phyloP scores from a whole-genome alignment of 164 flowering plant species.

The Malania oleifera region DNA sequence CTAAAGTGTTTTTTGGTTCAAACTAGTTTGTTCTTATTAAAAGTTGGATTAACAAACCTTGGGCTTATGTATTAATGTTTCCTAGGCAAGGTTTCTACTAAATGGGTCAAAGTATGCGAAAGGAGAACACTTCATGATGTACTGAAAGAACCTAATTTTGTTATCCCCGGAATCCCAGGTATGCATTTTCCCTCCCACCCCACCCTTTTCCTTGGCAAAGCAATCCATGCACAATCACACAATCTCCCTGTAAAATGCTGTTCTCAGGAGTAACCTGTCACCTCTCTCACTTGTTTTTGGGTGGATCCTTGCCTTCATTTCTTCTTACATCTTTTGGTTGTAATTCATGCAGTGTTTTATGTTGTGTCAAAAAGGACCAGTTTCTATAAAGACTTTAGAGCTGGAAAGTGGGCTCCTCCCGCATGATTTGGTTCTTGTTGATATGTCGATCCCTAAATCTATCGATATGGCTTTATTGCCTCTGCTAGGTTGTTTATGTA shows the following conservation, averaged over 20 bases:
- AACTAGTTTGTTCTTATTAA: too few species aligned
- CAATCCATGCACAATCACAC: neutral
- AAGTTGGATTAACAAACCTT: too few species aligned
- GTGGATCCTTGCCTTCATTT: neutral
- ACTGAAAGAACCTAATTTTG: constrained; percentile 48
- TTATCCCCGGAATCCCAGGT: constrained; percentile 93
- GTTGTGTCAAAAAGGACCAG: constrained; percentile 67
- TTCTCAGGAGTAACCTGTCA: too few species aligned
- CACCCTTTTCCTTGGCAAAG: neutral
- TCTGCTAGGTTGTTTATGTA: neutral
- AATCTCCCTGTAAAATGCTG: neutral
- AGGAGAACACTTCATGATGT: constrained; percentile 62
- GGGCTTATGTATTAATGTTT: too few species aligned
- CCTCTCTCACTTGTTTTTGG: neutral
- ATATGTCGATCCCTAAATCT: neutral
- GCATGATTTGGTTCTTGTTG: constrained; percentile 21
- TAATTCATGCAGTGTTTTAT: constrained; percentile 58
- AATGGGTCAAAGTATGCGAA: constrained; percentile 75
- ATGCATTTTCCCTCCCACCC: too few species aligned
- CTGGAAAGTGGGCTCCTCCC: constrained; percentile 72
- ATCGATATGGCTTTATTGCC: neutral
- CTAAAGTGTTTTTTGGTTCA: too few species aligned
- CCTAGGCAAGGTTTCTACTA: constrained; percentile 32
- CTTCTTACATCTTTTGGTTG: neutral
- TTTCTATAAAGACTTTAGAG: constrained; percentile 71